Evolutionary conservation across 1,284 basidiomycete genomes (phyloP).

Genomic region (Apiotrichum sp.): DNA sequence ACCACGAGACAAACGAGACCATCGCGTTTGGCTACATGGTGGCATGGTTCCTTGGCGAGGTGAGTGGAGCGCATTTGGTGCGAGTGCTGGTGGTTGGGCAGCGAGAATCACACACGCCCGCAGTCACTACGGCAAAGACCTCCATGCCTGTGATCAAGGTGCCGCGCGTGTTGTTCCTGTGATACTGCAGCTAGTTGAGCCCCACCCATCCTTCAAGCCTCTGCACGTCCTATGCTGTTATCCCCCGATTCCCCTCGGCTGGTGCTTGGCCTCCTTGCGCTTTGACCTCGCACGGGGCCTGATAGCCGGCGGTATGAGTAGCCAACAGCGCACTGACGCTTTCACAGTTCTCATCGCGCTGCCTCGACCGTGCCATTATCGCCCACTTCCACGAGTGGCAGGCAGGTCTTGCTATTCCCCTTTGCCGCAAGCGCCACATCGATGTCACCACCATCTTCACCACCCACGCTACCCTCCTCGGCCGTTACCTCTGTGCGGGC

Average conservation of each 20-base stretch:
- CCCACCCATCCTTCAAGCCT: too few species aligned
- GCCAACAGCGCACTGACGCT: neutral
- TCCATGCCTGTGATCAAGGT: too few species aligned
- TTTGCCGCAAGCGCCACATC: constrained; percentile 92
- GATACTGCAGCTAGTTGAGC: too few species aligned
- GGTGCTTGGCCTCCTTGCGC: too few species aligned
- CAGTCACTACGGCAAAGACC: too few species aligned
- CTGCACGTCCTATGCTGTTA: too few species aligned
- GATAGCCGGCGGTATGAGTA: neutral
- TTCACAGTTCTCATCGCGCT: constrained; percentile 66
- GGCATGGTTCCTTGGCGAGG: constrained; percentile 99
- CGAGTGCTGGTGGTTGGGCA: too few species aligned
- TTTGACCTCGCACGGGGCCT: too few species aligned
- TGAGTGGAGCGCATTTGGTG: constrained; percentile 43
- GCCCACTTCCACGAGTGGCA: constrained; percentile 99
- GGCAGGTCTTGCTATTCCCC: constrained; percentile 90
- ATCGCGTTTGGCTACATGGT: constrained; percentile 98
- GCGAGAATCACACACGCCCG: too few species aligned
- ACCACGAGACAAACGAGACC: constrained; percentile 98
- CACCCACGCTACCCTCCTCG: constrained; percentile 96
- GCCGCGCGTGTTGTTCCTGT: too few species aligned
- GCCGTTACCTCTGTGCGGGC: constrained; percentile 95
- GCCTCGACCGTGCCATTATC: constrained; percentile 76
- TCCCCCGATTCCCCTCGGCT: too few species aligned
- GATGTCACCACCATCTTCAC: constrained; percentile 98